Conservation (phyloP, 73 alveolate genomes). For the Paramecium sexaurelia region DNA sequence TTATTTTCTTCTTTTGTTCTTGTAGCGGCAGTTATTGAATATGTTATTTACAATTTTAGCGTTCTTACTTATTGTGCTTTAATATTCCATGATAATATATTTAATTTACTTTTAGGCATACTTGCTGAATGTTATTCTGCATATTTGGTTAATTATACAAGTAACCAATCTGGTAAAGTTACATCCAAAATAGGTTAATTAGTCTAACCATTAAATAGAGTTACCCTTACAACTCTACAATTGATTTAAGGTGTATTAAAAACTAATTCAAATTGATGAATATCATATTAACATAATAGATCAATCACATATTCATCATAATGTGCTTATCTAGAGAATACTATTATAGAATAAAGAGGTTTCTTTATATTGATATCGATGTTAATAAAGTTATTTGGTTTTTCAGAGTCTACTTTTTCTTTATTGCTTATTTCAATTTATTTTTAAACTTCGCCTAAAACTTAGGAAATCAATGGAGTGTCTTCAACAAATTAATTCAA, state of each 20-base stretch:
- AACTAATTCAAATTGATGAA: slow-evolving; percentile 11
- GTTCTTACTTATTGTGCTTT: not conserved
- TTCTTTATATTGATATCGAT: not conserved
- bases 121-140: not conserved
- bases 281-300: not conserved
- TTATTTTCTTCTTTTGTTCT: not conserved
- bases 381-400: not conserved
- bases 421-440: not conserved
- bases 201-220: not conserved
- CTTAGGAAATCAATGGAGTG: not conserved
- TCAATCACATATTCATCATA: slow-evolving; percentile 16
- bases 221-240: not conserved
- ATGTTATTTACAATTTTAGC: not conserved
- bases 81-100: not conserved
- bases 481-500: not conserved
- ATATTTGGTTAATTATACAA: slow-evolving; percentile 7
- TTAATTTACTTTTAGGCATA: slow-evolving; percentile 5
- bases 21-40: not conserved
- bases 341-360: not conserved
- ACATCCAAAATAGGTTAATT: slow-evolving; percentile 35
- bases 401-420: not conserved
- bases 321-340: not conserved
- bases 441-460: slow-evolving; percentile 32
- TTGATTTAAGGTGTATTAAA: not conserved
- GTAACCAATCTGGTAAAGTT: not conserved